Conservation (phyloP, 768 basidiomycete species). For the Lentinula sp. region DNA sequence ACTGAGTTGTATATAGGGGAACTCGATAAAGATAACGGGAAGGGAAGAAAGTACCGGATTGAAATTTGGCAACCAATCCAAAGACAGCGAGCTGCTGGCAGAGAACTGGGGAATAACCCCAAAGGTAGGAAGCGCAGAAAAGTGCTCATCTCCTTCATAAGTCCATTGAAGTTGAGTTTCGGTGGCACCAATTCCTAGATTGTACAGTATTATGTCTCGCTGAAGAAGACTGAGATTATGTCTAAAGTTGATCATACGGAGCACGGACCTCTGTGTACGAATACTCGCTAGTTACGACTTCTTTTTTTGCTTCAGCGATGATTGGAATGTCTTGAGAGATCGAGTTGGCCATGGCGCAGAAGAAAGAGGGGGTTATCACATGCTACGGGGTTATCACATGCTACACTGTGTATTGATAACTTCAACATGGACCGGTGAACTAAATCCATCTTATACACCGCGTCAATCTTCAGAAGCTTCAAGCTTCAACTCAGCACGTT, state of each 20-base stretch:
- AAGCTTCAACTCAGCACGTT: no score
- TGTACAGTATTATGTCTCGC: conserved; percentile 91
- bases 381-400: no score
- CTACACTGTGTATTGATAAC: no score
- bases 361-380: no score
- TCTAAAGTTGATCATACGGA: neutral
- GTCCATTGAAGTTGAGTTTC: conserved; percentile 90
- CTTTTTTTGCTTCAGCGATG: conserved; percentile 78
- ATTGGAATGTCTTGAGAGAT: conserved; percentile 71
- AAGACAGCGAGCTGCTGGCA: conserved; percentile 56
- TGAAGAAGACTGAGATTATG: conserved; percentile 12
- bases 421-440: no score
- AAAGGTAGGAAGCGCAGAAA: conserved; percentile 86
- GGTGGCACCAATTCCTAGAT: conserved; percentile 90
- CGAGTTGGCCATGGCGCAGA: neutral
- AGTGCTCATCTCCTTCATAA: conserved; percentile 85
- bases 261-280: conserved; percentile 61
- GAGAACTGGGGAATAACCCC: conserved; percentile 91
- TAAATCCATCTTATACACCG: no score
- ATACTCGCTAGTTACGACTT: conserved; percentile 50
- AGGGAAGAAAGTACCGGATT: conserved; percentile 56
- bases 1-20: neutral
- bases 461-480: no score
- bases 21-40: neutral
- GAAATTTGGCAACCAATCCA: conserved; percentile 93